These are phyloP conservation scores for Carallia pectinifolia DNA, from an alignment of 345 rosid species.

Conservation along the genomic window DNA sequence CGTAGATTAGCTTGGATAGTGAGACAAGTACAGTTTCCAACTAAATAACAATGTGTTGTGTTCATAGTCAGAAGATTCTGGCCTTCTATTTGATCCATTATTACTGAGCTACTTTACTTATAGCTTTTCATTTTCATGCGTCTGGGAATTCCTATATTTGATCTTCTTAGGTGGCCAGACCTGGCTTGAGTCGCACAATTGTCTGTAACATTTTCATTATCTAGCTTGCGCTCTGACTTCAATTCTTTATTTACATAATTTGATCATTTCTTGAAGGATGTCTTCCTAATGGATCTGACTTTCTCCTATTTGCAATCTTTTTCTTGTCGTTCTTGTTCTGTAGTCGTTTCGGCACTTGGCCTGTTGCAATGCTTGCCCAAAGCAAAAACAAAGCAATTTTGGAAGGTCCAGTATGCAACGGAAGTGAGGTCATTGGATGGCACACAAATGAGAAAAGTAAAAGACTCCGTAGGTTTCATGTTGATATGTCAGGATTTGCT, in stretches of 20 bases:
- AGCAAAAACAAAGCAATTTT: slow-evolving; percentile 83
- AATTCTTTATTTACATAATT: background rate
- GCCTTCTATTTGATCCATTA: no score
- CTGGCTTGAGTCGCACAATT: no score
- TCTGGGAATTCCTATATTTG: no score
- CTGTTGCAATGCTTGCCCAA: slow-evolving; percentile 89
- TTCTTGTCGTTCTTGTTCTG: slow-evolving; percentile 12
- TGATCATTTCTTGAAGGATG: no score
- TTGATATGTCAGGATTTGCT: slow-evolving; percentile 97
- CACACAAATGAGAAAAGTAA: slow-evolving; percentile 95
- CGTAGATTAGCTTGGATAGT: no score
- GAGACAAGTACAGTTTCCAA: no score
- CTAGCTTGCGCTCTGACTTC: background rate
- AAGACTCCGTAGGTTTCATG: slow-evolving; percentile 79
- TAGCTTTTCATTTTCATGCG: no score
- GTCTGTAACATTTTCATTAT: background rate
- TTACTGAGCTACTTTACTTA: no score
- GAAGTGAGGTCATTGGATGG: slow-evolving; percentile 84
- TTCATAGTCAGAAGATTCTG: no score
- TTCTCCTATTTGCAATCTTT: slow-evolving; percentile 8
- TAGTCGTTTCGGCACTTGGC: slow-evolving; percentile 93
- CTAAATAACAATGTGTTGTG: no score
- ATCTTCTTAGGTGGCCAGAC: no score
- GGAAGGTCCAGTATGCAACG: slow-evolving; percentile 88
- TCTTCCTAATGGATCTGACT: no score